These are phyloP conservation scores for Pseudogymnoascus verrucosus DNA, from an alignment of 2,329 filamentous ascomycete species.

Conservation along the genomic window DNA sequence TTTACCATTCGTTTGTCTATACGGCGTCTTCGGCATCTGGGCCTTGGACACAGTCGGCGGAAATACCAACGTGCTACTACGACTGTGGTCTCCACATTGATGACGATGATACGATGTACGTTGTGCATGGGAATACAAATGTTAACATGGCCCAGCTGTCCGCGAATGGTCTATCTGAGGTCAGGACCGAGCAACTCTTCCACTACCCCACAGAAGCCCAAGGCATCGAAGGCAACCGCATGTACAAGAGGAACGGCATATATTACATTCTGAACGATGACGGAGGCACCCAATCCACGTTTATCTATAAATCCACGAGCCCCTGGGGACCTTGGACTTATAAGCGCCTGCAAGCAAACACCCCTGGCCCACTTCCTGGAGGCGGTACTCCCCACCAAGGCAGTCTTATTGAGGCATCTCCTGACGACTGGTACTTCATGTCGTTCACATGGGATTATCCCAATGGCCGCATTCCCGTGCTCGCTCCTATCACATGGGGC, in stretches of 20 bases:
- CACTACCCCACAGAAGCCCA: conserved; percentile 28
- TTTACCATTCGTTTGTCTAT: conserved; percentile 43
- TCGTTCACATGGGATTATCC: conserved; percentile 50
- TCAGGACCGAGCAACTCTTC: conserved; percentile 38
- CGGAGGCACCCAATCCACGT: conserved; percentile 36
- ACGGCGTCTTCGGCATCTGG: conserved; percentile 35
- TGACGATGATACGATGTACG: conserved; percentile 49
- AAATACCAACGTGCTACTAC: conserved; percentile 39
- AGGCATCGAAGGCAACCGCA: conserved; percentile 40
- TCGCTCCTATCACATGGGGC: conserved; percentile 47
- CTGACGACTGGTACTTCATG: conserved; percentile 51
- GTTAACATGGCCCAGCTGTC: conserved; percentile 44
- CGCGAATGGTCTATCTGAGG: conserved; percentile 38
- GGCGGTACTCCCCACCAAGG: conserved; percentile 47
- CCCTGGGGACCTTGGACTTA: conserved; percentile 40
- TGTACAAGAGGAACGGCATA: conserved; percentile 47
- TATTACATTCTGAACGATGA: conserved; percentile 47
- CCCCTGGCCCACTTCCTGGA: conserved; percentile 34
- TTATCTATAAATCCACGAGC: conserved; percentile 41
- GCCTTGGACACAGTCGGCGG: conserved; percentile 29
- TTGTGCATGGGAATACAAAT: conserved; percentile 42
- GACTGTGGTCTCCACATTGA: conserved; percentile 49
- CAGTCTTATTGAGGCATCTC: conserved; percentile 43
- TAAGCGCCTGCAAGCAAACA: conserved; percentile 19
- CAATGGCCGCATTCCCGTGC: conserved; percentile 47